A percentile compares a stretch with the other conserved stretches of the same genome.
Conservation (phyloP, 139 green algal species). For the Chlamydomonas incerta region DNA sequence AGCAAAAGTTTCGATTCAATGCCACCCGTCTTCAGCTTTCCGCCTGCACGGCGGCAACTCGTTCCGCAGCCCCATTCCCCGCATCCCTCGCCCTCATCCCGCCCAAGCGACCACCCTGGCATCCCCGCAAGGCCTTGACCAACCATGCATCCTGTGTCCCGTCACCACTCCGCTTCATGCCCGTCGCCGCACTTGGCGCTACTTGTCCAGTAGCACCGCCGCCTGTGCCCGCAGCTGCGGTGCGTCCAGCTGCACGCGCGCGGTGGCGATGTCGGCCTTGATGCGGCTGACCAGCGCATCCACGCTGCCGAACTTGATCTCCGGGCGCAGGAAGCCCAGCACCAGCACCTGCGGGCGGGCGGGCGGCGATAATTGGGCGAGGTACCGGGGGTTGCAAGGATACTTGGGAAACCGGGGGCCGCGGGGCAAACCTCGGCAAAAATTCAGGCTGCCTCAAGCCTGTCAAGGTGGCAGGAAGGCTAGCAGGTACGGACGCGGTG, state of each 20-base stretch:
- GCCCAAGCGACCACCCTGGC: too few species aligned
- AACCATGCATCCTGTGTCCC: neutral
- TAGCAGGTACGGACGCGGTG: too few species aligned
- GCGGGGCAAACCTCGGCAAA: neutral
- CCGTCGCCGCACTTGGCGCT: neutral
- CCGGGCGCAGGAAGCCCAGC: constrained; percentile 85
- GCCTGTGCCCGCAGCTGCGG: neutral
- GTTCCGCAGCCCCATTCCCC: too few species aligned
- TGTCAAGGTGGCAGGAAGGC: too few species aligned
- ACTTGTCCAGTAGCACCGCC: constrained; percentile 8
- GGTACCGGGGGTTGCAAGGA: neutral
- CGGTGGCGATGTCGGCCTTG: constrained; percentile 76
- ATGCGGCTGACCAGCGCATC: constrained; percentile 80
- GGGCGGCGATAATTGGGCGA: neutral
- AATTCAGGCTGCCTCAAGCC: too few species aligned
- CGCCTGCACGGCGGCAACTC: too few species aligned
- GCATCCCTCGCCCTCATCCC: too few species aligned
- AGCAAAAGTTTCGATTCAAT: too few species aligned
- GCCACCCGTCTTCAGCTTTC: too few species aligned
- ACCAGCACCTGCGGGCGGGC: constrained; percentile 64
- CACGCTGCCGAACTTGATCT: constrained; percentile 84
- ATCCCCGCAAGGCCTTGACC: too few species aligned
- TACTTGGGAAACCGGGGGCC: too few species aligned
- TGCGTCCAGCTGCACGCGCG: constrained; percentile 55
- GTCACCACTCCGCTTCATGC: neutral